These are phyloP conservation scores for Penicillium freii DNA, from an alignment of 2,329 filamentous ascomycete species.

Conservation along the genomic window DNA sequence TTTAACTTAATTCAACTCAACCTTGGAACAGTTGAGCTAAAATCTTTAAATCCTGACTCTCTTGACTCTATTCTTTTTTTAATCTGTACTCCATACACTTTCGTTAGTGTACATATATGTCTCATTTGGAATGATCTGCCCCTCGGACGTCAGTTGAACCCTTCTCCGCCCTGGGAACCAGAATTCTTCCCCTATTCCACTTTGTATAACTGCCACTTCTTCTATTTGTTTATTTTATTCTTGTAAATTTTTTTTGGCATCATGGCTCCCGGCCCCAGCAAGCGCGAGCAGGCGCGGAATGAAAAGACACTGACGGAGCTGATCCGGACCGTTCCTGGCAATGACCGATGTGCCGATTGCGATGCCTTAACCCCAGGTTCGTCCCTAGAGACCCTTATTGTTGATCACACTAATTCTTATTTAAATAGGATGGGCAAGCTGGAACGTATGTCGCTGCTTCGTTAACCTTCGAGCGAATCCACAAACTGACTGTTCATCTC, in stretches of 20 bases:
- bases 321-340: constrained; percentile 78
- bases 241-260: constrained; percentile 23
- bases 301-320: constrained; percentile 89
- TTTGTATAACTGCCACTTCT: constrained; percentile 16
- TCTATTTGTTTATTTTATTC: constrained; percentile 9
- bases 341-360: constrained; percentile 93
- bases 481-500: constrained; percentile 17
- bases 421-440: constrained; percentile 81
- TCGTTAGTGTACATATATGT: not conserved
- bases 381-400: constrained; percentile 29
- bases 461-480: constrained; percentile 1
- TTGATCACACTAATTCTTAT: constrained; percentile 15
- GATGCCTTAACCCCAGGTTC: constrained; percentile 84
- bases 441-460: constrained; percentile 68
- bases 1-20: not conserved
- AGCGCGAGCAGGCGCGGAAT: constrained; percentile 97
- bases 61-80: not conserved
- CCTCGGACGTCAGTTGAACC: constrained; percentile 4
- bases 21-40: not conserved
- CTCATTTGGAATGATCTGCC: constrained; percentile 7
- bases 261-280: constrained; percentile 78
- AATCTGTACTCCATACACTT: too few relatives aligned
- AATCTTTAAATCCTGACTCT: not conserved
- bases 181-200: constrained; percentile 14
- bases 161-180: constrained; percentile 12